Evolutionary conservation across 331 rosid species (phyloP).

Genomic region (Acacia concinna): DNA sequence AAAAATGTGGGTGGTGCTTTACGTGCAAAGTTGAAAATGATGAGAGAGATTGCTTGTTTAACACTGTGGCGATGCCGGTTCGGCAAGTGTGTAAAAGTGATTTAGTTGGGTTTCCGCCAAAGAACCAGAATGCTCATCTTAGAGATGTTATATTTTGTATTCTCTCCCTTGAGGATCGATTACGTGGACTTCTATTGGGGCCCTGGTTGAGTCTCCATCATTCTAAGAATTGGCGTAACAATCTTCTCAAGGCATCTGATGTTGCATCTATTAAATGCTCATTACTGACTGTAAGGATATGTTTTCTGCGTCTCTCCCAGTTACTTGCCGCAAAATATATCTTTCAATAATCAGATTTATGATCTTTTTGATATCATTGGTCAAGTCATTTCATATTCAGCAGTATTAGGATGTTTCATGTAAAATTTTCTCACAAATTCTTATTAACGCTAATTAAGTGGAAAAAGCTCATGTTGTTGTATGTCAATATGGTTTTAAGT

Average conservation of each 20-base stretch:
- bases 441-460: constrained; percentile 2
- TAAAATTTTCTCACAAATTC: constrained; percentile 1
- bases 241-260: constrained; percentile 59
- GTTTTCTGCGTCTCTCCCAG: constrained; percentile 13
- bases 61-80: constrained; percentile 44
- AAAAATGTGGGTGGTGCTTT: constrained; percentile 97
- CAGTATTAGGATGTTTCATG: neutral
- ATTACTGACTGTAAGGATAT: constrained; percentile 69
- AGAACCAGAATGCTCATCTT: constrained; percentile 60
- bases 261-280: constrained; percentile 58
- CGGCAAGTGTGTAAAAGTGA: constrained; percentile 46
- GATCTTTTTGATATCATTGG: constrained; percentile 18
- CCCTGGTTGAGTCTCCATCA: constrained; percentile 82
- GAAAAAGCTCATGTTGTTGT: neutral
- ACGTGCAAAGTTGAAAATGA: constrained; percentile 67
- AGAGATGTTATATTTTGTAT: constrained; percentile 57
- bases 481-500: constrained; percentile 5
- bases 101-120: constrained; percentile 50
- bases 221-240: constrained; percentile 59
- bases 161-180: constrained; percentile 74
- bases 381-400: constrained; percentile 16
- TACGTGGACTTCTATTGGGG: constrained; percentile 83
- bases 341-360: constrained; percentile 1
- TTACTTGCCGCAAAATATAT: constrained; percentile 1
- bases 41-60: constrained; percentile 79